Evolutionary conservation across 148 eudicot genomes (phyloP), one percentile per base, ranked within the genome.

Genomic region (Vaccinium darrowii): DNA sequence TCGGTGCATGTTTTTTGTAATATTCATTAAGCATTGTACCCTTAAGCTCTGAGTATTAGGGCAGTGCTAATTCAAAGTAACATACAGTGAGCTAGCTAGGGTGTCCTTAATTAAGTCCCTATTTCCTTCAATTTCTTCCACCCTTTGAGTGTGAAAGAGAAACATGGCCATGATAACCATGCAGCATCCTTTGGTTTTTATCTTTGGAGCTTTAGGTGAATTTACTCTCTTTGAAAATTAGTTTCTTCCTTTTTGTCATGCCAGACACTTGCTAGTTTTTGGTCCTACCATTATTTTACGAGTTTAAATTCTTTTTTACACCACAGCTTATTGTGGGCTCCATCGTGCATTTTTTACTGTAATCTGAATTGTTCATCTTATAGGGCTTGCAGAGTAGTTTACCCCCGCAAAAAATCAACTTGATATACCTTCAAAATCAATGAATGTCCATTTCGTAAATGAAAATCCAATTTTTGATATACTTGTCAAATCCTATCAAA

Each of bases 121-220:
- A 53, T 5, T 56, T 85, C 73, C 13, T 25, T 60, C 27, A 73
- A 5, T 57, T 5, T 43, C 82, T 57, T 80, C 82, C 69, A 71
- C 25, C n/a, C 25, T 16, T 14, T 10, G 51, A 47, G 43, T 73
- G 23, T 52, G 63, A 84, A 51, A 72, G 75, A 73, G 56, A 90
- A 51, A 83, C 74, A 92, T 89, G 92, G 86, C 88, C 30, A 47
- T 92, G 78, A 88, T 86, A 75, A 62, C 85, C 85, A 69, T 82
- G 84, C 85, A 86, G 11, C 81, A 92, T 63, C 92, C 94, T 75
- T 91, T 91, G 94, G 84, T 90, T 79, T 92, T 90, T 62, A 86
- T 91, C 85, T 90, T 88, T 89, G 98, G 98, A 82, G 83, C 92
- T 78, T 76, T 94, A 86, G 98, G 98, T 94, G 88, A 80, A 82